phyloP scores from a whole-genome alignment of 352 stramenopile species.

The Plasmopara muralis region DNA sequence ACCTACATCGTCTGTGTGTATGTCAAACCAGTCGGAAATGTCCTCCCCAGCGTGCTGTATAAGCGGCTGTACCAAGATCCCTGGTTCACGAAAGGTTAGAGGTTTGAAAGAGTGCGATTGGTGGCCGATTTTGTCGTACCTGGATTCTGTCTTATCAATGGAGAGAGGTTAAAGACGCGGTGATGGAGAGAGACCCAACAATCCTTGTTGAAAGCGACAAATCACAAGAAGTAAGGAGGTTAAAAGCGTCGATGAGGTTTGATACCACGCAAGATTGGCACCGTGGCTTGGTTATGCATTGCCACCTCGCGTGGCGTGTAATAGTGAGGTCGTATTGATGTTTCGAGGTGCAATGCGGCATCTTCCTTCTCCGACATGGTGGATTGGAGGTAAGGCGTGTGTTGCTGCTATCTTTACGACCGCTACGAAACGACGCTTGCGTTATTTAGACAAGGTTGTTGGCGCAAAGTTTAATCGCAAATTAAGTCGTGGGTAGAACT shows the following conservation, averaged over 20 bases:
- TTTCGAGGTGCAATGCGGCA: conserved; percentile 6
- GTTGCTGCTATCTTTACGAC: neutral
- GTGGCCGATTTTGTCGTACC: conserved; percentile 15
- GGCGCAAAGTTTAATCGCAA: too few relatives aligned
- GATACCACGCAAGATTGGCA: conserved; percentile 4
- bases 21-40: conserved; percentile 90
- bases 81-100: conserved; percentile 18
- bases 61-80: conserved; percentile 71
- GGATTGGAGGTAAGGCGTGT: neutral
- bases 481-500: too few relatives aligned
- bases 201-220: conserved; percentile 32
- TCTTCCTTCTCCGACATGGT: conserved; percentile 12
- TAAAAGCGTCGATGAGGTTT: neutral
- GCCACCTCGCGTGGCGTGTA: conserved; percentile 79
- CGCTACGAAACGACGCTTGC: neutral
- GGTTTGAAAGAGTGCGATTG: neutral
- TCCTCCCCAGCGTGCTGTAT: conserved; percentile 82
- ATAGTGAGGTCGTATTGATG: conserved; percentile 24
- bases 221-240: neutral
- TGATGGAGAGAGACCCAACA: conserved; percentile 74
- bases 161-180: conserved; percentile 79
- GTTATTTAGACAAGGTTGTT: too few relatives aligned
- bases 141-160: conserved; percentile 58
- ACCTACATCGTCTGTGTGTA: conserved; percentile 53
- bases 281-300: conserved; percentile 76